Base-by-base conservation (phyloP, 257 asterid genomes). In the Nicotiana attenuata region DNA sequence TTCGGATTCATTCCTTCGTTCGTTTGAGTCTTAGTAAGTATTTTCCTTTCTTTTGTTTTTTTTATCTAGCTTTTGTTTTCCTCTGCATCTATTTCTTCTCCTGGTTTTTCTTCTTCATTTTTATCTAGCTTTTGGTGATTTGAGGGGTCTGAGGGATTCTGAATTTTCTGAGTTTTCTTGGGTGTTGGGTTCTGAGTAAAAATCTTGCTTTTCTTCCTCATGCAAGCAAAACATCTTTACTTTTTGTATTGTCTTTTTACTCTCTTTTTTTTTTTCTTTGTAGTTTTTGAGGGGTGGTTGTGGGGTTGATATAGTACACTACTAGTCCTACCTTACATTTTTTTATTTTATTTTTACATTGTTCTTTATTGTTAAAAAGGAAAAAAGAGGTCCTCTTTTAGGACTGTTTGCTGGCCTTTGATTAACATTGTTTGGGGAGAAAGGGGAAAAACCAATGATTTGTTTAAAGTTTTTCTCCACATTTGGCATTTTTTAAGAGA, bases 81-180 rank as follows among this genome's bases (percentile, higher is more conserved):
- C n/a, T n/a, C n/a, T n/a, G n/a, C n/a, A n/a, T n/a, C n/a, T n/a
- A n/a, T n/a, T n/a, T n/a, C n/a, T n/a, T n/a, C n/a, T n/a, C n/a
- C n/a, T n/a, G n/a, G n/a, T n/a, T n/a, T n/a, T n/a, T n/a, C n/a
- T n/a, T n/a, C n/a, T n/a, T n/a, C n/a, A n/a, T n/a, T n/a, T n/a
- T n/a, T n/a, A n/a, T n/a, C n/a, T n/a, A n/a, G n/a, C n/a, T n/a
- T n/a, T n/a, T n/a, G n/a, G n/a, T n/a, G n/a, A n/a, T n/a, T n/a
- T n/a, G n/a, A n/a, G 81, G 86, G 89, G 81, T 81, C 83, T 87
- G 87, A 81, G 33, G 57, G 86, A 82, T 87, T 88, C 92, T 90
- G 91, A 82, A 84, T 83, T 83, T 75, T 80, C 33, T 52, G 83
- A 86, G 91, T 41, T 86, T 89, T 87, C 91, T 91, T 90, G 97